phyloP scores from a whole-genome alignment of 352 stramenopile genomes.

The Globisporangium heterothallicum region DNA sequence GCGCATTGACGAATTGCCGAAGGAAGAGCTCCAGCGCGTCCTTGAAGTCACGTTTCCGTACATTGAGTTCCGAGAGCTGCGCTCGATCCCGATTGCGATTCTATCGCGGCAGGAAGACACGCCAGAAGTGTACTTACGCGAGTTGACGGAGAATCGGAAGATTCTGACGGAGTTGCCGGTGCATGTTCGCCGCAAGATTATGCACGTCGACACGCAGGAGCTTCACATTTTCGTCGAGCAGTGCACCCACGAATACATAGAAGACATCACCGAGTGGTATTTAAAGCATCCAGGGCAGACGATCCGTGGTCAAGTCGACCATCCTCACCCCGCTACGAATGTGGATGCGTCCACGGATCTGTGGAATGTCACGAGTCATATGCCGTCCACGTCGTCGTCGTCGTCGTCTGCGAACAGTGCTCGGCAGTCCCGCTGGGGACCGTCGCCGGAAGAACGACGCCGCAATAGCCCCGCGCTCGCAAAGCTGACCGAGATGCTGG shows the following conservation, averaged over 20 bases:
- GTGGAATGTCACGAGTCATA: conserved; percentile 71
- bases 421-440: conserved; percentile 14
- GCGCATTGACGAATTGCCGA: conserved; percentile 61
- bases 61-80: conserved; percentile 84
- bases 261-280: conserved; percentile 66
- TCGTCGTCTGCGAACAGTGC: conserved; percentile 16
- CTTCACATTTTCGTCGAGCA: conserved; percentile 70
- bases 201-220: conserved; percentile 64
- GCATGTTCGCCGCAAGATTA: conserved; percentile 79
- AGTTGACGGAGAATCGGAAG: conserved; percentile 76
- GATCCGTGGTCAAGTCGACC: conserved; percentile 15
- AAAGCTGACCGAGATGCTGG: conserved; percentile 74
- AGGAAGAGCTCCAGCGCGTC: conserved; percentile 62
- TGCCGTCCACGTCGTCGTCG: conserved; percentile 36
- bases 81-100: conserved; percentile 78
- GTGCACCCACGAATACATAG: conserved; percentile 69
- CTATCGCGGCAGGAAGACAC: conserved; percentile 76
- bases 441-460: conserved; percentile 56
- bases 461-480: conserved; percentile 57
- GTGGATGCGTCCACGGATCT: conserved; percentile 22
- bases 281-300: conserved; percentile 32
- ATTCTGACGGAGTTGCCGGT: conserved; percentile 75
- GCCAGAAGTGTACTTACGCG: conserved; percentile 64
- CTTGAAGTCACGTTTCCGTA: conserved; percentile 84
- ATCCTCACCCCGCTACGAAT: conserved; percentile 18